phyloP scores from a whole-genome alignment of 306 rosid species.

The Lathyrus oleraceus region DNA sequence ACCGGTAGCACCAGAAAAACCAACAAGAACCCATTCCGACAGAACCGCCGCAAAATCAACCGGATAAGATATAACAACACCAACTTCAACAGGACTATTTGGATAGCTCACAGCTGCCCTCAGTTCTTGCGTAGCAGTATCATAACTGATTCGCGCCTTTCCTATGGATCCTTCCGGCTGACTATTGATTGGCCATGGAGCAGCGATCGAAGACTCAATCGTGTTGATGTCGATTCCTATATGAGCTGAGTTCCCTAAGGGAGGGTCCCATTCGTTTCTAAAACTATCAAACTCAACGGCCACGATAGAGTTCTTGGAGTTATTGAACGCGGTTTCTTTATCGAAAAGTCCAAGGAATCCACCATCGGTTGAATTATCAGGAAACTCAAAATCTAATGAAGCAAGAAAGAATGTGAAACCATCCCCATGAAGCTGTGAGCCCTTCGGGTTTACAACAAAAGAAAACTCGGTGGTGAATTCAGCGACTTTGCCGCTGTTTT shows the following conservation, averaged over 20 bases:
- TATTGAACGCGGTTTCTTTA: background rate
- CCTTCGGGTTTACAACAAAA: constrained; percentile 16
- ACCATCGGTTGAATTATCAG: background rate
- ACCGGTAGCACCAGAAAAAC: constrained; percentile 42
- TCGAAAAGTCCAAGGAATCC: constrained; percentile 17
- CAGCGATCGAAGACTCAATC: constrained; percentile 23
- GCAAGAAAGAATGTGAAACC: constrained; percentile 44
- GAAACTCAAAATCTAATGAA: background rate
- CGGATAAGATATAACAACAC: background rate
- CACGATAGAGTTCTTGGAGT: constrained; percentile 7
- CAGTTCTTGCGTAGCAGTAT: background rate
- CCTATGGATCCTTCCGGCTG: constrained; percentile 11
- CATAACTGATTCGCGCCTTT: constrained; percentile 31
- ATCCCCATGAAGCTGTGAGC: background rate
- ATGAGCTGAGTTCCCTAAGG: constrained; percentile 2
- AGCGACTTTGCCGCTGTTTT: background rate
- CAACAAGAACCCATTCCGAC: constrained; percentile 18
- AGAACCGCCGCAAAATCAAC: constrained; percentile 16
- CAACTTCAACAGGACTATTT: background rate
- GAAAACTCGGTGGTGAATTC: constrained; percentile 35
- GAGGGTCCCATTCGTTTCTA: constrained; percentile 35
- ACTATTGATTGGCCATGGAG: constrained; percentile 21
- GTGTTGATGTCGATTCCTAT: constrained; percentile 46
- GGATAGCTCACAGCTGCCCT: constrained; percentile 28
- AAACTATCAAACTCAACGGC: constrained; percentile 47